A percentile compares a stretch with the other conserved stretches of the same genome.
Conservation (phyloP, 1,284 basidiomycete genomes). For the Rhodotorula sp. region DNA sequence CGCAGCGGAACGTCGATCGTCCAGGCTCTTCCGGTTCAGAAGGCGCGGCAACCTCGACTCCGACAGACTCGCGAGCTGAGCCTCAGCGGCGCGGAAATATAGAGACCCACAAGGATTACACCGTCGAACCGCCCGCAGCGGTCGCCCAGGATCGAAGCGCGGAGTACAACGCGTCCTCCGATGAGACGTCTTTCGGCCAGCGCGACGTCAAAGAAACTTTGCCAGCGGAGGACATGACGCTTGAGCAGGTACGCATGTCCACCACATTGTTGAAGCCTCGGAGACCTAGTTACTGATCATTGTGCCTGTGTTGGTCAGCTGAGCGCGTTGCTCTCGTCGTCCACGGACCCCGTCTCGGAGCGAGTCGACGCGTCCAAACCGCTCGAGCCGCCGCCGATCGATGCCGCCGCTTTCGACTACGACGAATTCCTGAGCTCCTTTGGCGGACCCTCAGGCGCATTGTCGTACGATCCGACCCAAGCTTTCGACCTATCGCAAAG, state of each 20-base stretch:
- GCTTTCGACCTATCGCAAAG: conserved; percentile 1
- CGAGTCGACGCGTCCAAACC: background rate
- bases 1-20: background rate
- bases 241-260: conserved; percentile 10
- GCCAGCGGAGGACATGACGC: background rate
- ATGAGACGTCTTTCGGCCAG: background rate
- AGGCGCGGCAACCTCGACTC: background rate
- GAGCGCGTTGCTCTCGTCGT: conserved; percentile 3
- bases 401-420: conserved; percentile 3
- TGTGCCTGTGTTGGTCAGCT: background rate
- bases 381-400: background rate
- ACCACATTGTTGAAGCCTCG: too few species aligned
- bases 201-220: too few species aligned
- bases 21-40: background rate
- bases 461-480: conserved; percentile 11
- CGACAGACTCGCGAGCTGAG: background rate
- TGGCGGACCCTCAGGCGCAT: background rate
- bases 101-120: too few species aligned
- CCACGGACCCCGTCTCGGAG: background rate
- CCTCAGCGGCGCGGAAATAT: too few species aligned
- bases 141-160: background rate
- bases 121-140: background rate
- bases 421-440: conserved; percentile 10
- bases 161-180: background rate
- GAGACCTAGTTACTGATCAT: background rate